Conservation (phyloP, 257 asterid species). For the Gentiana straminea region DNA sequence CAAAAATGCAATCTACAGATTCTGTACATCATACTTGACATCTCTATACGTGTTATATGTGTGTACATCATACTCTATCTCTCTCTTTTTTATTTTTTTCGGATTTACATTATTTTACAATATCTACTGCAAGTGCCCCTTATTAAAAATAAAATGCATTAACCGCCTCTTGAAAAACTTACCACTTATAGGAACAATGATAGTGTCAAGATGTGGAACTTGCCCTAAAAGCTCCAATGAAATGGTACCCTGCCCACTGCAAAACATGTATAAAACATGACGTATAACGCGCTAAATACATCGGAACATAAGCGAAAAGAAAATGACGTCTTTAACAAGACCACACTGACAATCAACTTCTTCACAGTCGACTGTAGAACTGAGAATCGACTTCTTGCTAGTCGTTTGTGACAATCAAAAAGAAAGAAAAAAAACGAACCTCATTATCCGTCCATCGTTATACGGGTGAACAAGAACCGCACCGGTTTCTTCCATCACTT, state of each 20-base stretch:
- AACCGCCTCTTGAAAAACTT: constrained; percentile 12
- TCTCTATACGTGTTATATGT: too few species aligned
- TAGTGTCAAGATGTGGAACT: constrained; percentile 63
- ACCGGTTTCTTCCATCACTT: constrained; percentile 64
- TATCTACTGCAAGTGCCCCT: too few species aligned
- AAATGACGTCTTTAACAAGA: too few species aligned
- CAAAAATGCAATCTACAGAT: too few species aligned
- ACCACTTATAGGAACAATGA: constrained; percentile 86
- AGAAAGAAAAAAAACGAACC: constrained; percentile 26
- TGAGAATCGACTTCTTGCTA: too few species aligned
- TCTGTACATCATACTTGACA: too few species aligned
- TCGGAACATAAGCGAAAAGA: not conserved
- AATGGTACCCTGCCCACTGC: constrained; percentile 91
- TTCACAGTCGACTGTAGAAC: too few species aligned
- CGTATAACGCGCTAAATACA: not conserved
- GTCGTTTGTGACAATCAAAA: not conserved
- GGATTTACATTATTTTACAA: too few species aligned
- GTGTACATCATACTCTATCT: too few species aligned
- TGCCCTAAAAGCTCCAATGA: constrained; percentile 84
- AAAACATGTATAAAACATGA: not conserved
- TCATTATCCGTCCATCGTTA: constrained; percentile 68
- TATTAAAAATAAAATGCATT: too few species aligned
- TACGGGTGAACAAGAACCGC: constrained; percentile 88
- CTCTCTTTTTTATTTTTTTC: too few species aligned
- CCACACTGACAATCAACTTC: too few species aligned